Evolutionary conservation across 805 yeast species (phyloP).

Genomic region (Babjeviella inositovora): DNA sequence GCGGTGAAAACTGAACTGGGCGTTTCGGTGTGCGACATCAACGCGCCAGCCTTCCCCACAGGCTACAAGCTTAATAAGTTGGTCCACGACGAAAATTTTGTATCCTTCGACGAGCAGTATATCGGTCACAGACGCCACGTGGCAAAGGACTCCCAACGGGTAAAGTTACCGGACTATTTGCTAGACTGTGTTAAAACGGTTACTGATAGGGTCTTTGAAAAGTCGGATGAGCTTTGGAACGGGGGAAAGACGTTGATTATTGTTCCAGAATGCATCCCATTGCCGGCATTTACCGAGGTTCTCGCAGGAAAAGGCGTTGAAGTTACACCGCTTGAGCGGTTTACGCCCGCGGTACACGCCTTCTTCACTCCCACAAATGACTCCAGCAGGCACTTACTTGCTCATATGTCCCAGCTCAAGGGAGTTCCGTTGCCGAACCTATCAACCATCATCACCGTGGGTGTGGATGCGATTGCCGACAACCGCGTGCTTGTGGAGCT

Average conservation of each 20-base stretch:
- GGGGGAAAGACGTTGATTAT: conserved; percentile 1
- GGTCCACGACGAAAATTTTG: neutral
- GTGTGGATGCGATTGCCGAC: conserved; percentile 1
- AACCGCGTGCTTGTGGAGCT: neutral
- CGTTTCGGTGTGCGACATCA: no score
- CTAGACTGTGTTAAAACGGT: neutral
- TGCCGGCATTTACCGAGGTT: neutral
- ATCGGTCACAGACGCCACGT: neutral
- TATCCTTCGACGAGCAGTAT: neutral
- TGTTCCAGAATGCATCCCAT: neutral
- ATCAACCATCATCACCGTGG: neutral
- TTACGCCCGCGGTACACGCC: neutral
- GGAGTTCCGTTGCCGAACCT: neutral
- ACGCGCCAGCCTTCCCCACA: no score
- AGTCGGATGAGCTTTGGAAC: neutral
- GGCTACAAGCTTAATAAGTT: no score
- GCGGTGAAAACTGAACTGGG: no score
- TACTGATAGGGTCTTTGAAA: neutral
- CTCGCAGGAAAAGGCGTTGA: conserved; percentile 1
- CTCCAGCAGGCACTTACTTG: neutral
- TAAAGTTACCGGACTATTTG: neutral
- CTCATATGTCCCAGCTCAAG: neutral
- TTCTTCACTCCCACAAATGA: neutral
- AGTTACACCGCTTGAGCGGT: neutral
- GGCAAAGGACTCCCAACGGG: neutral